Percentiles rank a stretch among this genome's conserved stretches.
phyloP scores from a whole-genome alignment of 1,284 basidiomycete genomes.

The Trametes hirsuta region DNA sequence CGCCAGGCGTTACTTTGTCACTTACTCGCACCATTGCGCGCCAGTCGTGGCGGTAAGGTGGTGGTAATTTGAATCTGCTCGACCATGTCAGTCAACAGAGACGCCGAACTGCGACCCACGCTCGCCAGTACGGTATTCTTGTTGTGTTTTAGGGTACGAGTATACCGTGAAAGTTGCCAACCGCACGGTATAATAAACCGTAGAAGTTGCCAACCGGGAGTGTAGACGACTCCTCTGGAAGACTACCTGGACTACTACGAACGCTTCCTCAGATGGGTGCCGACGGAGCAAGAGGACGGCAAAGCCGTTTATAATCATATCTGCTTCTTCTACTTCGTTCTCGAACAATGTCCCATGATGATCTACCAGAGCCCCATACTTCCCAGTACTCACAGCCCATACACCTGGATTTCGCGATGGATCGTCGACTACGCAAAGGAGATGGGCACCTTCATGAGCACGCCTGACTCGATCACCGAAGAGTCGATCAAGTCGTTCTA shows the following conservation, averaged over 20 bases:
- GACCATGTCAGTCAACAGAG: no score
- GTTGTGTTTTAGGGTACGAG: no score
- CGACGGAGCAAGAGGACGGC: slow-evolving; percentile 1
- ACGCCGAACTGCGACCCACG: no score
- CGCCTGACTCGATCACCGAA: slow-evolving; percentile 7
- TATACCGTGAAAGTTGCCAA: no score
- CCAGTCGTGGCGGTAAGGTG: no score
- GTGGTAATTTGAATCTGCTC: no score
- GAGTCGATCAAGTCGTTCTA: slow-evolving; percentile 12
- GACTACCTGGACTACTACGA: slow-evolving; percentile 8
- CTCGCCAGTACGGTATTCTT: no score
- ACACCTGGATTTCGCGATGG: slow-evolving; percentile 9
- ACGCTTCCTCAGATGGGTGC: slow-evolving; percentile 3
- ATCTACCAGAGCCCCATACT: slow-evolving; percentile 1
- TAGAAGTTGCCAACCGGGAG: no score
- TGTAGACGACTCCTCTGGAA: background rate
- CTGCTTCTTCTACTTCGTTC: slow-evolving; percentile 12
- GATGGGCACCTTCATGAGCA: slow-evolving; percentile 7
- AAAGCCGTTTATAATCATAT: slow-evolving; percentile 4
- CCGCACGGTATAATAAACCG: no score
- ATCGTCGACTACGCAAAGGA: slow-evolving; percentile 4
- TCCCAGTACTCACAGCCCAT: background rate
- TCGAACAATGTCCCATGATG: slow-evolving; percentile 1
- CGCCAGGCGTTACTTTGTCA: no score
- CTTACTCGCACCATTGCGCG: no score